These are phyloP conservation scores for Heterobasidion occidentale DNA, from an alignment of 1,284 basidiomycete genomes.

Conservation along the genomic window DNA sequence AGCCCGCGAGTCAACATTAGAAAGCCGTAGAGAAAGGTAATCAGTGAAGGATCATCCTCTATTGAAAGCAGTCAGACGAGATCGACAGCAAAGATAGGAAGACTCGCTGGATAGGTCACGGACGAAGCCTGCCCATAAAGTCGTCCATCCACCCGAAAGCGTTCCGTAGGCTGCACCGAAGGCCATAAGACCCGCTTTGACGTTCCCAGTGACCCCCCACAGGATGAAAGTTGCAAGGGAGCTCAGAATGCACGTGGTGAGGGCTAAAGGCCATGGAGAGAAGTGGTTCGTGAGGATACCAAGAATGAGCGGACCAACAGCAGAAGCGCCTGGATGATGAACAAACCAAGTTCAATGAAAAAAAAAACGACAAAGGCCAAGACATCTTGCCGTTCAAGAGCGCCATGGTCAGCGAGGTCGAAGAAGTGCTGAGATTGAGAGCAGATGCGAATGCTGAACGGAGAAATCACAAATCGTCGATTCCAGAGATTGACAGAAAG, in stretches of 20 bases:
- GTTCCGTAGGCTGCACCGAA: constrained; percentile 19
- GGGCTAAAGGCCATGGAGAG: constrained; percentile 24
- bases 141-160: constrained; percentile 20
- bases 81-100: not conserved
- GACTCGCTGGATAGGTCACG: constrained; percentile 14
- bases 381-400: constrained; percentile 8
- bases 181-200: constrained; percentile 16
- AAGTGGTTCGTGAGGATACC: constrained; percentile 29
- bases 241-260: constrained; percentile 12
- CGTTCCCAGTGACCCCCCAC: constrained; percentile 19
- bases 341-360: not conserved
- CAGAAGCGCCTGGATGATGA: constrained; percentile 17
- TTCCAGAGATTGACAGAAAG: not conserved
- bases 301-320: constrained; percentile 23
- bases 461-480: not conserved
- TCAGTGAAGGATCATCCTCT: constrained; percentile 28
- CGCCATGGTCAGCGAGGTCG: constrained; percentile 9
- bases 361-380: no score
- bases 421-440: constrained; percentile 2
- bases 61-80: not conserved
- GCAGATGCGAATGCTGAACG: constrained; percentile 4
- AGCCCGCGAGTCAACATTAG: constrained; percentile 29
- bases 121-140: constrained; percentile 18
- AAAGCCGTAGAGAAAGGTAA: constrained; percentile 28
- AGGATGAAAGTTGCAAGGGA: constrained; percentile 19